Percentiles rank a stretch among this genome's conserved stretches.
phyloP scores from a whole-genome alignment of 1,139 yeast species.

The Suhomyces bokatorum region DNA sequence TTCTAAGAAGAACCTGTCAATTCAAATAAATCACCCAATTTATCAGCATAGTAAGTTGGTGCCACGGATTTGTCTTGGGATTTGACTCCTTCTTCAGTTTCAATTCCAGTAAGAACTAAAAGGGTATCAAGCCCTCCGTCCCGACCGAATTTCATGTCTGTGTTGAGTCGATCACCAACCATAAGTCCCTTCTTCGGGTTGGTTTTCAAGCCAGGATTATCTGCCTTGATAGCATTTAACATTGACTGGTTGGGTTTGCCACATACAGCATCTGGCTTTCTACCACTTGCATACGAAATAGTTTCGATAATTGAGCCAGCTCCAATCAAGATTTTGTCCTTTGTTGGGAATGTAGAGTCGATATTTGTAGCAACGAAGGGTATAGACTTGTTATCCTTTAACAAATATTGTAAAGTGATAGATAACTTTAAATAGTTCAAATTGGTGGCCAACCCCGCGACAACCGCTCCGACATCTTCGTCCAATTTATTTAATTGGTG shows the following conservation, averaged over 20 bases:
- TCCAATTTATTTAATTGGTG: slow-evolving; percentile 52
- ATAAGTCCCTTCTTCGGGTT: slow-evolving; percentile 72
- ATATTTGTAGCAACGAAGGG: slow-evolving; percentile 92
- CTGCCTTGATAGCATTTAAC: slow-evolving; percentile 86
- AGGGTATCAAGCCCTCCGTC: slow-evolving; percentile 83
- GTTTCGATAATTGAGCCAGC: slow-evolving; percentile 91
- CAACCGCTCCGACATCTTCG: slow-evolving; percentile 77
- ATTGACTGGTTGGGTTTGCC: slow-evolving; percentile 91
- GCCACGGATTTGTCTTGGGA: slow-evolving; percentile 41
- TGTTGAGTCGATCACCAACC: slow-evolving; percentile 94
- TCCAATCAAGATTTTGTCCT: slow-evolving; percentile 84
- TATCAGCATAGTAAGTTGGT: slow-evolving; percentile 72
- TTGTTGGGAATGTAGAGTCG: slow-evolving; percentile 90
- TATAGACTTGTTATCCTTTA: slow-evolving; percentile 57
- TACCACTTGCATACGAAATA: slow-evolving; percentile 72
- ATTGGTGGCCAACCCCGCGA: slow-evolving; percentile 79
- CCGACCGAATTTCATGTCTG: slow-evolving; percentile 90
- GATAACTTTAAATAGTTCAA: slow-evolving; percentile 82
- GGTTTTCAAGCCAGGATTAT: slow-evolving; percentile 46
- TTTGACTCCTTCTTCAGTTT: slow-evolving; percentile 61
- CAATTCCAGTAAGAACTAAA: slow-evolving; percentile 88
- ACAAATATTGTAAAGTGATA: slow-evolving; percentile 75
- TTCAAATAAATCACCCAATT: slow-evolving; percentile 75
- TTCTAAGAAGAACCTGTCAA: slow-evolving; percentile 19
- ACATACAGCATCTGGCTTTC: slow-evolving; percentile 66